Conservation (phyloP, 345 rosid genomes). For the Eucalyptus regnans region DNA sequence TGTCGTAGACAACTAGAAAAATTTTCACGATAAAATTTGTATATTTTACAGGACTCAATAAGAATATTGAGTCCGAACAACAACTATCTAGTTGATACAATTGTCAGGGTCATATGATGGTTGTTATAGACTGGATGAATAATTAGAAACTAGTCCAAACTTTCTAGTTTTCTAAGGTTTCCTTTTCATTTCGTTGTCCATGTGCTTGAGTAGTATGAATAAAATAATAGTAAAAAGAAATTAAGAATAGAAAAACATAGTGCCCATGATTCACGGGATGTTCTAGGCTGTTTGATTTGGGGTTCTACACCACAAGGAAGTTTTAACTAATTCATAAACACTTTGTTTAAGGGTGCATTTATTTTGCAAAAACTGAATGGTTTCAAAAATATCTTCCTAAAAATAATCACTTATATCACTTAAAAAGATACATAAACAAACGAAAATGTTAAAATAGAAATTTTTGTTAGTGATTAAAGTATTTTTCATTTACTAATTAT, state of each 20-base stretch:
- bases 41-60: too few relatives aligned
- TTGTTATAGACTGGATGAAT: background rate
- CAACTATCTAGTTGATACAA: too few relatives aligned
- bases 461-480: background rate
- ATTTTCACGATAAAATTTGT: too few relatives aligned
- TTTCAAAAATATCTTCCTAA: rapidly evolving
- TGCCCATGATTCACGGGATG: background rate
- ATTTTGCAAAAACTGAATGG: background rate
- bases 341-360: background rate
- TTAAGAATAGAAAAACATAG: background rate
- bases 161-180: background rate
- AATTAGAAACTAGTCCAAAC: background rate
- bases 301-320: background rate
- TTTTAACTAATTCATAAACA: background rate
- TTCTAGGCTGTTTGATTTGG: background rate
- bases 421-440: background rate
- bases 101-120: background rate
- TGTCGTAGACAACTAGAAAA: too few relatives aligned
- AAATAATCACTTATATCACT: background rate
- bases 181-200: background rate
- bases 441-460: background rate
- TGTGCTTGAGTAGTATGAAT: background rate
- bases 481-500: background rate
- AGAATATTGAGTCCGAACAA: too few relatives aligned
- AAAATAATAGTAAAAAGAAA: background rate